Base-by-base conservation (phyloP, 2,329 filamentous ascomycete genomes). In the Penicillium sp. region DNA sequence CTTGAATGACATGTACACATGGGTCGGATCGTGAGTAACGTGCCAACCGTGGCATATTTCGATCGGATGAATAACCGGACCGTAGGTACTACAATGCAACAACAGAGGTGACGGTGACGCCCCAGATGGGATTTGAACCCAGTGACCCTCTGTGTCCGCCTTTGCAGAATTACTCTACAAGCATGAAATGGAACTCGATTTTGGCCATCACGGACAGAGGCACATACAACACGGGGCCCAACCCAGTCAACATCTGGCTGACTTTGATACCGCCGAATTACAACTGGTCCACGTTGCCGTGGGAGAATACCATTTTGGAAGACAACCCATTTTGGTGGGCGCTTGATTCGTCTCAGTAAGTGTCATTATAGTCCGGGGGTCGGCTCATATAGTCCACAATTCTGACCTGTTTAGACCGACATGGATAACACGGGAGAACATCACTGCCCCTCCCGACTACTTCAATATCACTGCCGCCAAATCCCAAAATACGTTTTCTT, bases 21-120 rank as follows among this genome's bases (percentile, higher is more conserved):
- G 48, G 48, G 48, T 41, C 20, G 48, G 48, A 25, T 50, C 48
- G 48, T 45, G 33, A 4, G 48, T 50, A 47, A 6, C 6, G 3
- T 40, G 3, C 22, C 3, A 5, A 40, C 2, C 16, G n/a, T 10
- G 13, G 6, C 11, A 11, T 24, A 14, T 8, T 9, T 27, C 1
- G 3, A 27, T 27, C 13, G 5, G 24, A 20, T 40, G 18, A 40
- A 11, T 24, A 42, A 42, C 27, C 27, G 27, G 27, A 8, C 25
- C 2, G 5, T 9, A 50, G 48, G 7, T 50, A 50, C 35, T 50
- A 45, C 10, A 50, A 50, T 33, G 41, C 41, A 5, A 50, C 48
- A 13, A 40, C 48, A 22, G 31, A 45, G 16, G 18, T 45, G 11
- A n/a, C 18, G 1, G 14, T 50, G 11, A 47, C 35, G 6, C 45